These are phyloP conservation scores for Colletotrichum abscissum DNA, from an alignment of 2,329 filamentous ascomycete genomes.

Conservation along the genomic window DNA sequence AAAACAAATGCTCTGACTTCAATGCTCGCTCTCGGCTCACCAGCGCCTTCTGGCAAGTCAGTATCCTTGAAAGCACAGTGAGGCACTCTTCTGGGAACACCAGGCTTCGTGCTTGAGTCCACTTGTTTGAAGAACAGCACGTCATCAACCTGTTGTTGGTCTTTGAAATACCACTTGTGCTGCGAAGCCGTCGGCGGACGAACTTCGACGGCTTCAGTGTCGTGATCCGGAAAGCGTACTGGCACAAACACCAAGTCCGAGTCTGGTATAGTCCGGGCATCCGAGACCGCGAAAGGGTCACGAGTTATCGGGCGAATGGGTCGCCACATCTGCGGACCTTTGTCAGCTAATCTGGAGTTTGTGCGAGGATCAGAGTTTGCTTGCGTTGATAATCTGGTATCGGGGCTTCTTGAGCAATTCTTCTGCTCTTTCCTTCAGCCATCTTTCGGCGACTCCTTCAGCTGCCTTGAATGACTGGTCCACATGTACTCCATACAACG, in stretches of 20 bases:
- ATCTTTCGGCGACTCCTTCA: slow-evolving; percentile 27
- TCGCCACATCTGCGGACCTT: slow-evolving; percentile 44
- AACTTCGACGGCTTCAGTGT: slow-evolving; percentile 60
- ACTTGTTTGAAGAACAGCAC: slow-evolving; percentile 71
- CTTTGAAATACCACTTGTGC: slow-evolving; percentile 66
- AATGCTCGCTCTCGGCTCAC: slow-evolving; percentile 73
- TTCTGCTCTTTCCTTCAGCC: slow-evolving; percentile 21
- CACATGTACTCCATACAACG: slow-evolving; percentile 57
- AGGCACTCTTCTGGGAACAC: slow-evolving; percentile 60
- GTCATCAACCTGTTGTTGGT: slow-evolving; percentile 62
- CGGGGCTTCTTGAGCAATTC: slow-evolving; percentile 51
- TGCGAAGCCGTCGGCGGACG: slow-evolving; percentile 52
- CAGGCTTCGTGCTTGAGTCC: slow-evolving; percentile 65
- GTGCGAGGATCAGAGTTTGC: slow-evolving; percentile 61
- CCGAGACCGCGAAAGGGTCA: slow-evolving; percentile 66
- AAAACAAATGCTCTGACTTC: slow-evolving; percentile 78
- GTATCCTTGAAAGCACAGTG: slow-evolving; percentile 62
- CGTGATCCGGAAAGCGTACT: slow-evolving; percentile 28
- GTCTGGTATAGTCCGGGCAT: slow-evolving; percentile 61
- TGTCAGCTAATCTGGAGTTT: slow-evolving; percentile 61
- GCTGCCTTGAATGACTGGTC: slow-evolving; percentile 65
- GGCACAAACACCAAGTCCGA: slow-evolving; percentile 57
- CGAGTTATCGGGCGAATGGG: slow-evolving; percentile 50
- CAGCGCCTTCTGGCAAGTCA: slow-evolving; percentile 59
- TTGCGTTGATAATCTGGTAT: slow-evolving; percentile 67